Conservation (phyloP, 2,329 filamentous ascomycete species). For the Rhinocladiella mackenziei region DNA sequence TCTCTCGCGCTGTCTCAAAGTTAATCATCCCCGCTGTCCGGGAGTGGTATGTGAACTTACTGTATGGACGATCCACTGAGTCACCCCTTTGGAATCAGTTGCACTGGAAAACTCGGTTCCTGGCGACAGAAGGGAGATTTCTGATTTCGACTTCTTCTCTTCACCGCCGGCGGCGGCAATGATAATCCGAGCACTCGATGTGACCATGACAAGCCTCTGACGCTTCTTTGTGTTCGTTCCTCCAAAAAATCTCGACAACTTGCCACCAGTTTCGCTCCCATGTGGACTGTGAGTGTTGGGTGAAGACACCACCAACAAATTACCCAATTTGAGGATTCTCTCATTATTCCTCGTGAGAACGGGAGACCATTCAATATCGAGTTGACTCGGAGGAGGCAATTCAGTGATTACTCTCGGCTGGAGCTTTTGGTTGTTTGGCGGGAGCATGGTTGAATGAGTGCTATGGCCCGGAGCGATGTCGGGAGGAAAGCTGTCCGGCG, state of each 20-base stretch:
- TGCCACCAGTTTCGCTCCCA: constrained; percentile 62
- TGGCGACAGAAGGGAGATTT: constrained; percentile 74
- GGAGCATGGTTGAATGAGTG: constrained; percentile 35
- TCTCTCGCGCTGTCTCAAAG: constrained; percentile 64
- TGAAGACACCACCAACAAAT: constrained; percentile 76
- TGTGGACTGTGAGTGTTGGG: constrained; percentile 71
- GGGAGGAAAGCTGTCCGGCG: constrained; percentile 41
- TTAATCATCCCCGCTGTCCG: constrained; percentile 32
- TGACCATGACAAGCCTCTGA: constrained; percentile 90
- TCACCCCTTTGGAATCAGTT: constrained; percentile 80
- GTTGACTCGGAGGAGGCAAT: constrained; percentile 87
- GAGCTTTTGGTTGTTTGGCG: constrained; percentile 47
- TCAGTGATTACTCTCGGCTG: constrained; percentile 87
- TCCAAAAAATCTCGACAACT: constrained; percentile 89
- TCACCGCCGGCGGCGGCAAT: constrained; percentile 88
- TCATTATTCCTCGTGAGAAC: constrained; percentile 88
- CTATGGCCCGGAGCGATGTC: constrained; percentile 39
- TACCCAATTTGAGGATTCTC: constrained; percentile 88
- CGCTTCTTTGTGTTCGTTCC: constrained; percentile 88
- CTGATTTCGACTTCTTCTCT: constrained; percentile 90
- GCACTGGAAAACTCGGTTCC: constrained; percentile 77
- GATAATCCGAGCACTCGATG: constrained; percentile 82
- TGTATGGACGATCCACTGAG: constrained; percentile 86
- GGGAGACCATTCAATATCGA: constrained; percentile 98
- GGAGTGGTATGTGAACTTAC: constrained; percentile 55